Evolutionary conservation across 202 grass and related monocot species (phyloP).

Genomic region (Saccharum hybrid): DNA sequence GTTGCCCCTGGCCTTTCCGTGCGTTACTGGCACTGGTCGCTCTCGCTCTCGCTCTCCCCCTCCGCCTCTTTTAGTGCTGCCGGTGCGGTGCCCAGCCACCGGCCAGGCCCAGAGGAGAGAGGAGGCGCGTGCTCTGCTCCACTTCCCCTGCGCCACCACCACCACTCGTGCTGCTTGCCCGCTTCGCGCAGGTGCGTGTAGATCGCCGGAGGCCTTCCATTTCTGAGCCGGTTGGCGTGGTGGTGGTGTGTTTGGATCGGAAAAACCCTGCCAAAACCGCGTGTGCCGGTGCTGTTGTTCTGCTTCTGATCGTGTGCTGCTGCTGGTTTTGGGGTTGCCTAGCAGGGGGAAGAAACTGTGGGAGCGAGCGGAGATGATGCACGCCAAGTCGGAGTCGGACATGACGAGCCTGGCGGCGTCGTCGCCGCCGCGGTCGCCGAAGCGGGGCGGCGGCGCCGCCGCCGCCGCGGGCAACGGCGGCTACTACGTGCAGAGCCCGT

Average conservation of each 20-base stretch:
- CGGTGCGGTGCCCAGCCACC: background rate
- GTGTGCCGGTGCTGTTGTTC: background rate
- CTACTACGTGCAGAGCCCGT: slow-evolving; percentile 98
- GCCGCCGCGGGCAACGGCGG: background rate
- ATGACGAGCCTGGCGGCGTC: slow-evolving; percentile 96
- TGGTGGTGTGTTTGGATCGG: background rate
- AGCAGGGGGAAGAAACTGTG: background rate
- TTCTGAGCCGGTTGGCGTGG: background rate
- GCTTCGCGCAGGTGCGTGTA: slow-evolving; percentile 18
- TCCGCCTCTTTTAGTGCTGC: slow-evolving; percentile 44
- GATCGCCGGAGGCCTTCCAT: background rate
- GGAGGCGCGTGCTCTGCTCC: background rate
- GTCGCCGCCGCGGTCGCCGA: slow-evolving; percentile 81
- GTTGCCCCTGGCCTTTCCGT: slow-evolving; percentile 50
- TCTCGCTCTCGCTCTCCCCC: background rate
- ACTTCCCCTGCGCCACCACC: background rate
- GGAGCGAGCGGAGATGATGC: slow-evolving; percentile 56
- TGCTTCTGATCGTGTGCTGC: slow-evolving; percentile 6
- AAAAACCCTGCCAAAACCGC: slow-evolving; percentile 9
- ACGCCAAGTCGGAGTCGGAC: slow-evolving; percentile 91
- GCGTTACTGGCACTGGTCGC: slow-evolving; percentile 31
- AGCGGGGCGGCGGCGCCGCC: slow-evolving; percentile 21
- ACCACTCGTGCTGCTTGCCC: background rate
- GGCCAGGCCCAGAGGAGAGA: background rate
- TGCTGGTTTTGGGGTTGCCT: background rate